Conservation (phyloP, 176 grass and related monocot genomes). For the Bothriochloa decipiens region DNA sequence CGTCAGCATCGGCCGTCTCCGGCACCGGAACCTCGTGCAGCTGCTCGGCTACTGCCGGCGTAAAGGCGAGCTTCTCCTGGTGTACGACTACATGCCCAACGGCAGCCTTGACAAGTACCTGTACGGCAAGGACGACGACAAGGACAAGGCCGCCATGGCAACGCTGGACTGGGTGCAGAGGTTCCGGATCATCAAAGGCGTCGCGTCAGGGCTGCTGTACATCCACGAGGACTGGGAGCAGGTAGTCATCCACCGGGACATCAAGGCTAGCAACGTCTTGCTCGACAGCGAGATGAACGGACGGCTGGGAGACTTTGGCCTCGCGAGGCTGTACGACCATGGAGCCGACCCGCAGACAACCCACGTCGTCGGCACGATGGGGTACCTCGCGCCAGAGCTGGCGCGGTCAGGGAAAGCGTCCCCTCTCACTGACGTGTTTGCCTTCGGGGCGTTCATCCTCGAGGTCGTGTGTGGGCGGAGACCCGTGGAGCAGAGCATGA, state of each 20-base stretch:
- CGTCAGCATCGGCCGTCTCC: conserved; percentile 65
- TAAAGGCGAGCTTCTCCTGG: conserved; percentile 69
- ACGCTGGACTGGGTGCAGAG: conserved; percentile 57
- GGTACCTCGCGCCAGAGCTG: conserved; percentile 63
- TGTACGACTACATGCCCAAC: conserved; percentile 77
- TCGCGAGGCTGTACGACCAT: conserved; percentile 63
- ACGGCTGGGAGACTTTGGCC: conserved; percentile 55
- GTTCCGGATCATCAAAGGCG: conserved; percentile 65
- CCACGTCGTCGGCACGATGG: conserved; percentile 67
- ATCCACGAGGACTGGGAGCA: conserved; percentile 66
- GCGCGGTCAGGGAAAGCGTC: conserved; percentile 50
- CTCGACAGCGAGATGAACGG: conserved; percentile 63
- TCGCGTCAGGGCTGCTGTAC: conserved; percentile 48
- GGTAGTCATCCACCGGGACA: conserved; percentile 52
- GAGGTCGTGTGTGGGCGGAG: conserved; percentile 61
- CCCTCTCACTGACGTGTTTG: conserved; percentile 60
- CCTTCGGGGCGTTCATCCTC: conserved; percentile 57
- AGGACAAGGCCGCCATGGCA: conserved; percentile 16
- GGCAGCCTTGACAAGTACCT: conserved; percentile 68
- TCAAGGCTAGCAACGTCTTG: conserved; percentile 67
- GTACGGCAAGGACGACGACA: not conserved
- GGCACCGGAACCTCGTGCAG: conserved; percentile 72
- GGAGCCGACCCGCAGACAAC: conserved; percentile 59
- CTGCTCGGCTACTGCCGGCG: conserved; percentile 71
- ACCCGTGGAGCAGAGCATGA: conserved; percentile 43